Percentiles rank a stretch among this genome's conserved stretches.
Evolutionary conservation across 306 rosid genomes (phyloP).

Genomic region (Cucurbita maxima): DNA sequence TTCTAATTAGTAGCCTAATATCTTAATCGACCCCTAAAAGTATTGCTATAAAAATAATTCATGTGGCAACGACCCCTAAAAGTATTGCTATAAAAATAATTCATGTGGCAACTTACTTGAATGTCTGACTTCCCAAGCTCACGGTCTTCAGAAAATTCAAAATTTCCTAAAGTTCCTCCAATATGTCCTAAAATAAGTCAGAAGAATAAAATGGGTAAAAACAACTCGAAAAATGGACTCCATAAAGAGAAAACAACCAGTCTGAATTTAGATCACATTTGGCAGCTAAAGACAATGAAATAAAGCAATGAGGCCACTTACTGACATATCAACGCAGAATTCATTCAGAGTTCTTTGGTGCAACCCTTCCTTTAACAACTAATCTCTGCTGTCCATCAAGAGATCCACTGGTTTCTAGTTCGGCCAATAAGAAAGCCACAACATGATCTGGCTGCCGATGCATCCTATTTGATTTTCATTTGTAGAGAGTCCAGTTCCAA

Average conservation of each 20-base stretch:
- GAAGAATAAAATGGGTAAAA: neutral
- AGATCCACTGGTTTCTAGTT: constrained; percentile 90
- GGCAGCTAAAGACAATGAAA: neutral
- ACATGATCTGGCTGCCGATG: constrained; percentile 96
- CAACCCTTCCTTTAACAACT: constrained; percentile 93
- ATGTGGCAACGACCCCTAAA: no score
- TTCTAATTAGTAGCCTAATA: no score
- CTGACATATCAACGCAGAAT: constrained; percentile 84
- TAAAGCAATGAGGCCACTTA: constrained; percentile 24
- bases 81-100: no score
- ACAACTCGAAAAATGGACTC: no score
- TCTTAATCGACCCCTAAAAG: no score
- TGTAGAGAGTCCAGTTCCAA: neutral
- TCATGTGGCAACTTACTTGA: no score
- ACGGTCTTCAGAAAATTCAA: no score
- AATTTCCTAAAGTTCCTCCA: no score
- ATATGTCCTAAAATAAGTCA: no score
- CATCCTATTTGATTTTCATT: constrained; percentile 37
- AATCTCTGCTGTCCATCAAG: constrained; percentile 93
- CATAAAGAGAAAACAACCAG: neutral
- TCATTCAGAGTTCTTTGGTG: constrained; percentile 93
- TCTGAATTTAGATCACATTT: neutral
- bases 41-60: no score
- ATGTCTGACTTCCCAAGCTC: no score
- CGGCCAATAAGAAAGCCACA: constrained; percentile 87